These are phyloP conservation scores for Cladosporium cucumerinum DNA, from an alignment of 2,329 filamentous ascomycete species.

Conservation along the genomic window DNA sequence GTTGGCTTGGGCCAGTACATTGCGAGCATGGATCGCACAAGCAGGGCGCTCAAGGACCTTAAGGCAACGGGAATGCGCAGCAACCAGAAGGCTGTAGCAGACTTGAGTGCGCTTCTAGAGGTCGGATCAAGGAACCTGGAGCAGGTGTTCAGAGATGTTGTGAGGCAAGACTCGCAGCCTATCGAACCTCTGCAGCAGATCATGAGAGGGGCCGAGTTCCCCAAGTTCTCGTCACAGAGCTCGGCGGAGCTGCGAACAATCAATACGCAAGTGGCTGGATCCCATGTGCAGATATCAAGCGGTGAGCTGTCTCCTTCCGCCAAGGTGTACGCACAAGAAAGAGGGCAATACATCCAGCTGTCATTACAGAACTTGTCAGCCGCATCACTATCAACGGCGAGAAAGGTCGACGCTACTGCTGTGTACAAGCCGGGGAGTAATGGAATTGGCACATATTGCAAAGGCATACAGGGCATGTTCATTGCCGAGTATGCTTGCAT, in stretches of 20 bases:
- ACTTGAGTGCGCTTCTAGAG: slow-evolving; percentile 73
- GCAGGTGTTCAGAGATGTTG: slow-evolving; percentile 72
- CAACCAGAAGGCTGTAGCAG: slow-evolving; percentile 82
- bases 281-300: slow-evolving; percentile 26
- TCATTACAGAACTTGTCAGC: slow-evolving; percentile 83
- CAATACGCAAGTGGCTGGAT: slow-evolving; percentile 51
- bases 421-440: slow-evolving; percentile 87
- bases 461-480: slow-evolving; percentile 82
- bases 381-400: slow-evolving; percentile 76
- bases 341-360: slow-evolving; percentile 79
- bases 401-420: slow-evolving; percentile 68
- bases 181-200: slow-evolving; percentile 90
- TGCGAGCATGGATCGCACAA: slow-evolving; percentile 82
- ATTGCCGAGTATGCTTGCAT: slow-evolving; percentile 88
- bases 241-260: slow-evolving; percentile 74
- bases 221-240: slow-evolving; percentile 72
- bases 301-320: slow-evolving; percentile 55
- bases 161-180: slow-evolving; percentile 73
- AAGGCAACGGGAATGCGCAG: slow-evolving; percentile 85
- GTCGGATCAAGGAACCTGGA: slow-evolving; percentile 80
- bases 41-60: slow-evolving; percentile 78
- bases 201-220: slow-evolving; percentile 76
- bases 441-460: slow-evolving; percentile 84
- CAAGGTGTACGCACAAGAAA: slow-evolving; percentile 78
- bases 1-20: slow-evolving; percentile 81